A percentile compares a stretch with the other conserved stretches of the same genome.
These are phyloP conservation scores for Elaeagnus macrophylla DNA, from an alignment of 306 rosid genomes.

Conservation along the genomic window DNA sequence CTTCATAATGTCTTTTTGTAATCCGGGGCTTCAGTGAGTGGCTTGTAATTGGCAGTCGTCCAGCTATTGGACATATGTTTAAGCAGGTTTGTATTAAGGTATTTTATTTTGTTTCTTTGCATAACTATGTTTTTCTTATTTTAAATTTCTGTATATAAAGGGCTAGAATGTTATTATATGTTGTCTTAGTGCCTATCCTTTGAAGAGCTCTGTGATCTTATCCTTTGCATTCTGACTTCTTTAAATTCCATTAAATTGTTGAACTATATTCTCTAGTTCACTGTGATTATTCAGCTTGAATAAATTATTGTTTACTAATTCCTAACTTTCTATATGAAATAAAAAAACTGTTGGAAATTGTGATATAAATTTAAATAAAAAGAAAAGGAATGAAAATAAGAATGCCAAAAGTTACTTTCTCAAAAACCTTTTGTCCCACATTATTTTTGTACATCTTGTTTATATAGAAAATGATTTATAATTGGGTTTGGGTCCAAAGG, in stretches of 20 bases:
- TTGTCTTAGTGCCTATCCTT: background rate
- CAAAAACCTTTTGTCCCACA: too few relatives aligned
- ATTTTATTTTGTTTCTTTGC: background rate
- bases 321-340: too few relatives aligned
- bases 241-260: background rate
- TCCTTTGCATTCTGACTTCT: background rate
- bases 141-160: background rate
- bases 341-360: too few relatives aligned
- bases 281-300: too few relatives aligned
- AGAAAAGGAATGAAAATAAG: too few relatives aligned
- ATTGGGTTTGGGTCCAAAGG: too few relatives aligned
- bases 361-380: too few relatives aligned
- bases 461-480: too few relatives aligned
- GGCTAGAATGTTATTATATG: background rate
- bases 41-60: constrained; percentile 91
- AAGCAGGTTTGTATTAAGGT: constrained; percentile 56
- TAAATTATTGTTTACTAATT: too few relatives aligned
- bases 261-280: background rate
- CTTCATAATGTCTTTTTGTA: constrained; percentile 8
- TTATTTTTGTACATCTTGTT: too few relatives aligned
- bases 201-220: constrained; percentile 3
- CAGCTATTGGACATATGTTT: constrained; percentile 91
- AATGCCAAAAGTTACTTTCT: too few relatives aligned
- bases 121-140: background rate
- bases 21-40: constrained; percentile 92